phyloP scores from a whole-genome alignment of 345 rosid species.

The Citropsis articulata region DNA sequence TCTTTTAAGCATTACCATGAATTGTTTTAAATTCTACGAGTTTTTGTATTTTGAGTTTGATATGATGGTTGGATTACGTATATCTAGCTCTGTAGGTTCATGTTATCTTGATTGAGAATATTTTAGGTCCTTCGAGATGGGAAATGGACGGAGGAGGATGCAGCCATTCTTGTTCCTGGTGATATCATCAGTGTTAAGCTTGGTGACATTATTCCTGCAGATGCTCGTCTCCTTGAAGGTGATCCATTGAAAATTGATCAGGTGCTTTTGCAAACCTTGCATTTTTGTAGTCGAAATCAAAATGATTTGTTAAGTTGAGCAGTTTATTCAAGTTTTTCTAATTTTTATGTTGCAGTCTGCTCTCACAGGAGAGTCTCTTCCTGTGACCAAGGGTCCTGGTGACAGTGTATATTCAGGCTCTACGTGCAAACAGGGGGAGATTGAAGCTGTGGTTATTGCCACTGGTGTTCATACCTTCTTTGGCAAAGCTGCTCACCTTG shows the following conservation, averaged over 20 bases:
- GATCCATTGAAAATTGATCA: constrained; percentile 71
- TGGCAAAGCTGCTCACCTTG: constrained; percentile 92
- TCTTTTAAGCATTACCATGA: neutral
- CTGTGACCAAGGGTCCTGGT: constrained; percentile 80
- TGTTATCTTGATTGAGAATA: neutral
- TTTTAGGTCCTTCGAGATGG: constrained; percentile 58
- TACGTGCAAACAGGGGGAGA: constrained; percentile 91
- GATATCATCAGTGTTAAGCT: constrained; percentile 66
- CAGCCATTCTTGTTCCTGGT: constrained; percentile 66
- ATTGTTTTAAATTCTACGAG: neutral
- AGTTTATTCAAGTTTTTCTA: neutral
- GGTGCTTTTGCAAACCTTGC: constrained; percentile 28
- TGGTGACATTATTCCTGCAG: constrained; percentile 72
- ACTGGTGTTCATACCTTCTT: constrained; percentile 92
- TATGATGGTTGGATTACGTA: neutral
- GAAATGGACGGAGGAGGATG: constrained; percentile 62
- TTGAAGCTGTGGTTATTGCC: constrained; percentile 89
- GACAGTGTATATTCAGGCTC: constrained; percentile 87
- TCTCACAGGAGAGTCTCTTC: constrained; percentile 89
- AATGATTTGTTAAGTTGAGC: neutral
- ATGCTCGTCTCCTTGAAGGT: constrained; percentile 67
- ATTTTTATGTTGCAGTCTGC: constrained; percentile 44
- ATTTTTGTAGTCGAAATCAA: neutral
- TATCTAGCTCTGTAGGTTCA: neutral
- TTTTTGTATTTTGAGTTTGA: neutral